Conservation (phyloP, 2,329 filamentous ascomycete species). For the Exophiala lecanii-corni region DNA sequence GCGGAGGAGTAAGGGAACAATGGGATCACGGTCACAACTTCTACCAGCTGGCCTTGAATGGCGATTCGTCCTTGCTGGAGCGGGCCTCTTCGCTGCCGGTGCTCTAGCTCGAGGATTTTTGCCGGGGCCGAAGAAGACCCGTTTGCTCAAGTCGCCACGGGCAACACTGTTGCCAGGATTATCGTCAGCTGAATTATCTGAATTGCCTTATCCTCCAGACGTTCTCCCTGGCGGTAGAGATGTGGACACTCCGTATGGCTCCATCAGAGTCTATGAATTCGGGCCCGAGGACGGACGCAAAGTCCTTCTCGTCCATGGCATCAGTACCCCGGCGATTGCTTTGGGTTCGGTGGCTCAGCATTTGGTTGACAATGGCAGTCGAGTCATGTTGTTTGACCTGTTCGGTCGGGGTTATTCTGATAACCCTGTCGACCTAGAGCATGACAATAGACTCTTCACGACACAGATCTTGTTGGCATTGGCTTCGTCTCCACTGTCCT, state of each 20-base stretch:
- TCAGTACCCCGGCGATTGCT: conserved; percentile 70
- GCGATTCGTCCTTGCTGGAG: conserved; percentile 8
- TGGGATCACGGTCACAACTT: conserved; percentile 6
- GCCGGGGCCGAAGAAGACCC: conserved; percentile 1
- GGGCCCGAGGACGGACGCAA: conserved; percentile 67
- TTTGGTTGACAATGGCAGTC: conserved; percentile 61
- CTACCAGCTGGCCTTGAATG: conserved; percentile 6
- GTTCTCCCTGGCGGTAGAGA: conserved; percentile 65
- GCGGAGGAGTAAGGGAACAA: no score
- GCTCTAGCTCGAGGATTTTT: conserved; percentile 12
- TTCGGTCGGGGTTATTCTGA: conserved; percentile 73
- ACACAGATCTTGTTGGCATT: conserved; percentile 68
- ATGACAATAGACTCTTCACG: conserved; percentile 69
- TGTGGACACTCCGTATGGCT: conserved; percentile 60
- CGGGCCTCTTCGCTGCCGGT: conserved; percentile 14
- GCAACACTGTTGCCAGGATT: conserved; percentile 32
- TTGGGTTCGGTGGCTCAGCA: conserved; percentile 62
- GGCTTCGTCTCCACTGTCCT: conserved; percentile 63
- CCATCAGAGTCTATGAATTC: conserved; percentile 72
- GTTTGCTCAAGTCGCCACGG: conserved; percentile 33
- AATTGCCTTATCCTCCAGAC: conserved; percentile 63
- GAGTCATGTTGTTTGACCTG: conserved; percentile 74
- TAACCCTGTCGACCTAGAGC: conserved; percentile 59
- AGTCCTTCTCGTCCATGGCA: conserved; percentile 73
- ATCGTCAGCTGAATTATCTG: conserved; percentile 35